phyloP scores from a whole-genome alignment of 208 protist species.

The Novymonas esmeraldas region DNA sequence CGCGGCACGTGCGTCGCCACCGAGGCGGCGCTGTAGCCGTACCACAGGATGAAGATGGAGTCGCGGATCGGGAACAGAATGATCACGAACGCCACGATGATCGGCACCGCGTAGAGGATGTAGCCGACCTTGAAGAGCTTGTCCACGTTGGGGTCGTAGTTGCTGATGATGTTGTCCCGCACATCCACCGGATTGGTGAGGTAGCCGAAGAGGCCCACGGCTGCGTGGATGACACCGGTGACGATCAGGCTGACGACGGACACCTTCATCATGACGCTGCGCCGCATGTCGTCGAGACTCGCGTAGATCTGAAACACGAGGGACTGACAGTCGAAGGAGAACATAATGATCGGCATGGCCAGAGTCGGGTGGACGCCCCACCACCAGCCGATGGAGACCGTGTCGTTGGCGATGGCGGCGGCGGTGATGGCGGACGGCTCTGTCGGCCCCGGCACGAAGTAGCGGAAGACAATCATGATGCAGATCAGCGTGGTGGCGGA shows the following conservation, averaged over 20 bases:
- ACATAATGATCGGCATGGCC: constrained; percentile 80
- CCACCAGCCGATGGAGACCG: constrained; percentile 36
- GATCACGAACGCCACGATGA: constrained; percentile 65
- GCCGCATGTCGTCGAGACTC: constrained; percentile 55
- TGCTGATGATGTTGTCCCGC: constrained; percentile 77
- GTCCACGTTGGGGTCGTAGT: constrained; percentile 74
- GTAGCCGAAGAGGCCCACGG: constrained; percentile 80
- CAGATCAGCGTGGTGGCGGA: constrained; percentile 59
- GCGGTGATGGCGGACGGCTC: constrained; percentile 16
- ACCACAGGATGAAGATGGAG: constrained; percentile 81
- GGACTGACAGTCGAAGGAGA: constrained; percentile 84
- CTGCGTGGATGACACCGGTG: constrained; percentile 54
- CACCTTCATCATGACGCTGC: constrained; percentile 64
- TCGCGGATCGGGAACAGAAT: constrained; percentile 80
- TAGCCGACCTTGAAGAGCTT: constrained; percentile 65
- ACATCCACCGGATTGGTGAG: constrained; percentile 57
- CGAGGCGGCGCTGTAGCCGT: constrained; percentile 66
- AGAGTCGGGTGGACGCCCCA: constrained; percentile 50
- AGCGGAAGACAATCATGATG: constrained; percentile 65
- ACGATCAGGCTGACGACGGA: constrained; percentile 55
- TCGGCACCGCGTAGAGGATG: constrained; percentile 57
- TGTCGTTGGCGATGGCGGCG: constrained; percentile 15
- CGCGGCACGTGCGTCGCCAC: constrained; percentile 66
- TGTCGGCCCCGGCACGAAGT: constrained; percentile 50
- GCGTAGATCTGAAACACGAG: constrained; percentile 84